These are phyloP conservation scores for Aspergillus diversus DNA, from an alignment of 495 filamentous ascomycete species.

Conservation along the genomic window DNA sequence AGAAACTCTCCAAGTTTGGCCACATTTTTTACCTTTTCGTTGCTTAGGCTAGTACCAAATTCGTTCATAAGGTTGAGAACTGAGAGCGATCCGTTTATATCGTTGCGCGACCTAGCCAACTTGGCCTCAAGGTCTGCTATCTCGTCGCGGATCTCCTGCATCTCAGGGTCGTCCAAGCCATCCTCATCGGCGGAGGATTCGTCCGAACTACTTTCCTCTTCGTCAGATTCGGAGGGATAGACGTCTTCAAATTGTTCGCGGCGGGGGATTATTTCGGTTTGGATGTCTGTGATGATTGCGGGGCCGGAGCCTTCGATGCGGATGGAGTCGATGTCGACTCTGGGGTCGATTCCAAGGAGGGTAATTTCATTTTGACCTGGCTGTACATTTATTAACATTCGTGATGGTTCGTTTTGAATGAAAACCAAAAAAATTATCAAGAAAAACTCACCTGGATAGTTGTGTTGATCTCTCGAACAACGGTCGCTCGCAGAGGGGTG, in stretches of 20 bases:
- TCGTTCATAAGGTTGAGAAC: constrained; percentile 26
- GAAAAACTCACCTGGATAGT: constrained; percentile 52
- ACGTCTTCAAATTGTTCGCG: constrained; percentile 59
- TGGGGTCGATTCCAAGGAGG: constrained; percentile 65
- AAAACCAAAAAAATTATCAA: neutral
- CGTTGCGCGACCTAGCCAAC: constrained; percentile 27
- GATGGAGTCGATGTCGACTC: constrained; percentile 64
- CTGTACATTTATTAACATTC: constrained; percentile 34
- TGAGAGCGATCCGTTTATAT: constrained; percentile 16
- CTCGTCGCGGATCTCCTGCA: constrained; percentile 20
- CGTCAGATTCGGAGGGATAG: constrained; percentile 53
- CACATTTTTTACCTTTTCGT: constrained; percentile 18
- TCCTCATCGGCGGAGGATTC: constrained; percentile 31
- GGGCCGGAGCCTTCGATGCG: constrained; percentile 69
- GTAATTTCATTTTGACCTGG: constrained; percentile 66
- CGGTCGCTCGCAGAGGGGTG: constrained; percentile 62
- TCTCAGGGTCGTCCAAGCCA: constrained; percentile 15
- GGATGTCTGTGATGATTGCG: constrained; percentile 66
- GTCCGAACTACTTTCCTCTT: constrained; percentile 38
- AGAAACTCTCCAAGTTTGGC: constrained; percentile 27
- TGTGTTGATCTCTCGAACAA: constrained; percentile 67
- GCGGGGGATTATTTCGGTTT: constrained; percentile 64
- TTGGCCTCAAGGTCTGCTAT: constrained; percentile 7
- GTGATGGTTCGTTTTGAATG: constrained; percentile 21
- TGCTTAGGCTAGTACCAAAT: constrained; percentile 19